These are phyloP conservation scores for Vanrija sp. DNA, from an alignment of 1,284 basidiomycete genomes.

Conservation along the genomic window DNA sequence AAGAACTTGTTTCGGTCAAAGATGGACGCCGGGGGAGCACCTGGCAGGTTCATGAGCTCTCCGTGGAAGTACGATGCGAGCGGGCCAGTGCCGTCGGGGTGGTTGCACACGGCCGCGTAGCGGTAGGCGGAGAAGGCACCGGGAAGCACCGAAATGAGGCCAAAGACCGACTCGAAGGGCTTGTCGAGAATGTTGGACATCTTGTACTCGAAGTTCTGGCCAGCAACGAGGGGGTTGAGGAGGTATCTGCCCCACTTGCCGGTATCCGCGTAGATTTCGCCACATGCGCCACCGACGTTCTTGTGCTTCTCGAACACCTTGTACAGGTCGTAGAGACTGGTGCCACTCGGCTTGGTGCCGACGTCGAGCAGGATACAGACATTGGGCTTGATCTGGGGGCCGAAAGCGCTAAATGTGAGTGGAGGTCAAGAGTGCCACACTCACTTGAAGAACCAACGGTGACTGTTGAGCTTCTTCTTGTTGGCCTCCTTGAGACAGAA, in stretches of 20 bases:
- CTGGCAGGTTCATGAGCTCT: slow-evolving; percentile 65
- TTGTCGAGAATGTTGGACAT: slow-evolving; percentile 93
- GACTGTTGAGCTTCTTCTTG: slow-evolving; percentile 89
- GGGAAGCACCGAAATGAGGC: slow-evolving; percentile 78
- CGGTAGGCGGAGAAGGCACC: slow-evolving; percentile 91
- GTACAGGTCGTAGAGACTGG: slow-evolving; percentile 76
- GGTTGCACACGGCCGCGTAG: slow-evolving; percentile 77
- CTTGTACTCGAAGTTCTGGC: slow-evolving; percentile 76
- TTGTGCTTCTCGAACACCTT: slow-evolving; percentile 80
- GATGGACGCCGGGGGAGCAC: slow-evolving; percentile 34
- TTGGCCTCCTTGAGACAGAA: slow-evolving; percentile 92
- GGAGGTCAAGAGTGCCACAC: neutral
- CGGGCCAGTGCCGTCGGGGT: slow-evolving; percentile 75
- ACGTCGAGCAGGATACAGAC: slow-evolving; percentile 82
- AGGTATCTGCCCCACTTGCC: slow-evolving; percentile 74
- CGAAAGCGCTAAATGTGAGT: slow-evolving; percentile 60
- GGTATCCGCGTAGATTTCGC: slow-evolving; percentile 83
- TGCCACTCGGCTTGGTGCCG: slow-evolving; percentile 88
- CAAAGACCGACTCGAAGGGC: slow-evolving; percentile 85
- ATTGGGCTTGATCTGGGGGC: slow-evolving; percentile 73
- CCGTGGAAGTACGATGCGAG: slow-evolving; percentile 89
- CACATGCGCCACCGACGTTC: slow-evolving; percentile 91
- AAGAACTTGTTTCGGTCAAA: slow-evolving; percentile 83
- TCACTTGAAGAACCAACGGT: slow-evolving; percentile 91
- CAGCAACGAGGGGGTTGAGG: slow-evolving; percentile 81